Percentiles rank a stretch among this genome's conserved stretches.
phyloP scores from a whole-genome alignment of 2,329 filamentous ascomycete species.

The Trichoderma pleuroti region DNA sequence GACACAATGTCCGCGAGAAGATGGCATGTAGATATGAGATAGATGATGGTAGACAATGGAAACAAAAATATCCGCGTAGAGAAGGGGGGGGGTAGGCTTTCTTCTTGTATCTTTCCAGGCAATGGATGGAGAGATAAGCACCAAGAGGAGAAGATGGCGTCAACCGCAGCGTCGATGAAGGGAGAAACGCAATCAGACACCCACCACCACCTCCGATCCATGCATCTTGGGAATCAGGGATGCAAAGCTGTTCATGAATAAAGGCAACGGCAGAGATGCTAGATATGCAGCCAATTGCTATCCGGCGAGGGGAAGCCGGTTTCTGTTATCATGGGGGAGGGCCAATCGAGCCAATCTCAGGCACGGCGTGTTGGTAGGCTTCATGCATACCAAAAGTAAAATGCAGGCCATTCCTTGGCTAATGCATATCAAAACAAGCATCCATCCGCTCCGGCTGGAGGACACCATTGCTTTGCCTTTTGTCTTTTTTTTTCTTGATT shows the following conservation, averaged over 20 bases:
- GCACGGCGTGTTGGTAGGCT: not conserved
- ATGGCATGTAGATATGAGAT: not conserved
- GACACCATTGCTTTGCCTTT: not conserved
- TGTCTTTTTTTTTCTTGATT: not conserved
- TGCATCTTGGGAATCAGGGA: not conserved
- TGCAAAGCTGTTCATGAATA: not conserved
- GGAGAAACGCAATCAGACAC: constrained; percentile 10
- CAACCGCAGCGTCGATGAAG: not conserved
- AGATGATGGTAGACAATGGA: not conserved
- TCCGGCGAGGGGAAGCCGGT: constrained; percentile 1
- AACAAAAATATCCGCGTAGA: not conserved
- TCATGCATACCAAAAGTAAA: constrained; percentile 16
- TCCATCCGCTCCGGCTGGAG: not conserved
- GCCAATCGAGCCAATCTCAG: constrained; percentile 14
- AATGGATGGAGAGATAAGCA: not conserved
- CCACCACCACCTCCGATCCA: not conserved
- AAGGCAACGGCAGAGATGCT: not conserved
- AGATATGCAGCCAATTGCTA: not conserved
- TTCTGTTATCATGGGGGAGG: constrained; percentile 9
- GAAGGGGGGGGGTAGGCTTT: not conserved
- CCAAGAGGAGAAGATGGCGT: constrained; percentile 1
- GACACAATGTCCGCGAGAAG: not conserved
- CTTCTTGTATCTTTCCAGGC: not conserved
- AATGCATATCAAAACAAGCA: constrained; percentile 9
- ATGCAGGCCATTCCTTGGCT: constrained; percentile 17